Evolutionary conservation across 305 asterid species (phyloP).

Genomic region (Fraxinus ornus): DNA sequence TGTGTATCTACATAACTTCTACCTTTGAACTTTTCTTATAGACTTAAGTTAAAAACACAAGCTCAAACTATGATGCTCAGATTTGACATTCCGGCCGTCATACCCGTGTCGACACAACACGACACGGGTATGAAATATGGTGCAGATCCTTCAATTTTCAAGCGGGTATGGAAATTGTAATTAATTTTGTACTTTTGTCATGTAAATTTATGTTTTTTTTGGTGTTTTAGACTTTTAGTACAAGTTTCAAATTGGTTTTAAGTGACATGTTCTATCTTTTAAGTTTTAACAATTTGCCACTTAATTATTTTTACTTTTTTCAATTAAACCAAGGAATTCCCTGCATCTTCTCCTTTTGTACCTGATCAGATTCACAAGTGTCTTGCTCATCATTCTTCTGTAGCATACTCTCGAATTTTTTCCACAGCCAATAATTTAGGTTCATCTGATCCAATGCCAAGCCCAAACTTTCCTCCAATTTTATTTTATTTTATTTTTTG

Average conservation of each 20-base stretch:
- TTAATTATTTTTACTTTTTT: neutral
- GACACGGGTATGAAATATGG: neutral
- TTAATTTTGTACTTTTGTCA: neutral
- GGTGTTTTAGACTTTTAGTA: neutral
- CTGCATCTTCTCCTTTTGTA: neutral
- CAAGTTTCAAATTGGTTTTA: neutral
- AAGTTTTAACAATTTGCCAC: neutral
- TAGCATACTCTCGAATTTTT: neutral
- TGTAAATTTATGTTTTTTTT: neutral
- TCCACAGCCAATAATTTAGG: neutral
- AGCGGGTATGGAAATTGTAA: neutral
- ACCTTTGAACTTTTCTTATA: neutral
- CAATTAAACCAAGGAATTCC: neutral
- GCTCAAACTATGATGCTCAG: neutral
- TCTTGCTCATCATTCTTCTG: neutral
- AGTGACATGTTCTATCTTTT: neutral
- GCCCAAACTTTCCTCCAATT: neutral
- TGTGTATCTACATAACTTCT: neutral
- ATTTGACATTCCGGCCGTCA: neutral
- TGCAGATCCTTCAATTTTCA: neutral
- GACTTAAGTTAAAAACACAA: neutral
- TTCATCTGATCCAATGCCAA: neutral
- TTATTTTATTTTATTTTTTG: neutral
- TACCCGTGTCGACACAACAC: neutral
- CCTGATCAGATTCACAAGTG: neutral